A percentile compares a stretch with the other conserved stretches of the same genome.
phyloP scores from a whole-genome alignment of 352 stramenopile genomes.

The Globisporangium cederbergense region DNA sequence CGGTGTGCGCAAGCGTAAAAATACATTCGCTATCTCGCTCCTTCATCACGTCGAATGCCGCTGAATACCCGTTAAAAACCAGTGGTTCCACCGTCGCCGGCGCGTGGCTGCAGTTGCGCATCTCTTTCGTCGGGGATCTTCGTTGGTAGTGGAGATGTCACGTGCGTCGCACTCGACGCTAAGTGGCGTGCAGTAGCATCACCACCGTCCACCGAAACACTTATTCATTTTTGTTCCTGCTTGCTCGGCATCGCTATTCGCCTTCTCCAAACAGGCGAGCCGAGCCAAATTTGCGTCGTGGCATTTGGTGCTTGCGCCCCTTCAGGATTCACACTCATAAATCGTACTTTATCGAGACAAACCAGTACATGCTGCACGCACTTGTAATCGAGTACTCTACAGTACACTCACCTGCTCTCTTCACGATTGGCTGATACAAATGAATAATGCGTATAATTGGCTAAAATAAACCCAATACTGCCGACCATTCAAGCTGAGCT shows the following conservation, averaged over 20 bases:
- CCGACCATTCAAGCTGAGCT: constrained; percentile 6
- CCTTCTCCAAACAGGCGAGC: too few species aligned
- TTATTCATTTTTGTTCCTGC: too few species aligned
- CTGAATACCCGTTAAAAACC: too few species aligned
- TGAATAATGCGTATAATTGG: neutral
- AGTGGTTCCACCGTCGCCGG: too few species aligned
- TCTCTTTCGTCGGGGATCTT: too few species aligned
- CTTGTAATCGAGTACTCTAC: neutral
- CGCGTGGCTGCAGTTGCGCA: too few species aligned
- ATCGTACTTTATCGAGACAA: neutral
- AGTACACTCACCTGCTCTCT: neutral
- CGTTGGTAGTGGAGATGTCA: too few species aligned
- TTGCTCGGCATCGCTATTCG: too few species aligned
- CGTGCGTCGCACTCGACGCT: too few species aligned
- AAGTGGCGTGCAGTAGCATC: too few species aligned
- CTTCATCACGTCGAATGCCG: neutral
- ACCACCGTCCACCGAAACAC: too few species aligned
- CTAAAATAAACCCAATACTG: constrained; percentile 7
- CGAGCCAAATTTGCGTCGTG: too few species aligned
- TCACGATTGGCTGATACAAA: constrained; percentile 2
- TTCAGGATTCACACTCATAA: neutral
- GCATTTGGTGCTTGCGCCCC: neutral
- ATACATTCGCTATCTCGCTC: constrained; percentile 3
- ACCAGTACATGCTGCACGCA: neutral
- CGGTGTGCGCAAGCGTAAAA: neutral